phyloP scores from a whole-genome alignment of 306 rosid species.

The Cicer yamashitae region DNA sequence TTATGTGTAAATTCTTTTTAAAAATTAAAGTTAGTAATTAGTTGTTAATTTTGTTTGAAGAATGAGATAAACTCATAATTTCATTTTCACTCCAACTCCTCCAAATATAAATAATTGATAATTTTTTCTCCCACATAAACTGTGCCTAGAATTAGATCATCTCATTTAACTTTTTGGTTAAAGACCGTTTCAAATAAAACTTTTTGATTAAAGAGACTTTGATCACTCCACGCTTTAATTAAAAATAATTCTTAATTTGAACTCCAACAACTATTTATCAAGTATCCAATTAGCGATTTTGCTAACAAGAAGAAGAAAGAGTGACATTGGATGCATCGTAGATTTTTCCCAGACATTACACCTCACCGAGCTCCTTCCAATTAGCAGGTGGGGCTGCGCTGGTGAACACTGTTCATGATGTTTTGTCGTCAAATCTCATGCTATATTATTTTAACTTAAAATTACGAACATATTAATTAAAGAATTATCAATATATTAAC shows the following conservation, averaged over 20 bases:
- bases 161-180: conserved; percentile 36
- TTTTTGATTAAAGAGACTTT: conserved; percentile 10
- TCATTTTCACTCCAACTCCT: no score
- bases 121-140: background rate
- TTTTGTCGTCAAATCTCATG: no score
- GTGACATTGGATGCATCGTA: conserved; percentile 25
- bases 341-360: conserved; percentile 48
- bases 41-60: no score
- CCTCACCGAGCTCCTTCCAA: conserved; percentile 25
- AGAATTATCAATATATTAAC: no score
- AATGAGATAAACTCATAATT: no score
- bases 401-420: no score
- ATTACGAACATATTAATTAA: no score
- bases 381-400: conserved; percentile 4
- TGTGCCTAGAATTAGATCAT: conserved; percentile 36
- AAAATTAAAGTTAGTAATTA: no score
- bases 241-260: conserved; percentile 13
- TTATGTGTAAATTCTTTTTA: background rate
- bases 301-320: conserved; percentile 46
- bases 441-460: no score
- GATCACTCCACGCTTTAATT: conserved; percentile 36
- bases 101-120: no score
- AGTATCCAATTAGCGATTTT: conserved; percentile 50
- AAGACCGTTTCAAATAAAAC: no score
- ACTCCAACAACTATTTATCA: conserved; percentile 22